A percentile compares a stretch with the other conserved stretches of the same genome.
Evolutionary conservation across 345 rosid genomes (phyloP).

Genomic region (Clausena lansium): DNA sequence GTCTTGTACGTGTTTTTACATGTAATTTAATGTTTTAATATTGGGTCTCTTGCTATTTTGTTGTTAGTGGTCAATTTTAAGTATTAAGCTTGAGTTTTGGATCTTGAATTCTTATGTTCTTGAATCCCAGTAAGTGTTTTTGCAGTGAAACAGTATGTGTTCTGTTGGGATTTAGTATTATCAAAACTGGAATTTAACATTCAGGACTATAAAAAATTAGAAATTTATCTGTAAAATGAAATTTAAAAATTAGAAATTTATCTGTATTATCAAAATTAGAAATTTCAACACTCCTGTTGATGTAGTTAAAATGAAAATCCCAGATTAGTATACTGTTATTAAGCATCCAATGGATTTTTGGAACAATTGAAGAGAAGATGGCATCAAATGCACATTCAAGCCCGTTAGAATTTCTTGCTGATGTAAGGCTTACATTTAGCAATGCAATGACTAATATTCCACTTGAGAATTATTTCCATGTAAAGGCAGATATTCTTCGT

Average conservation of each 20-base stretch:
- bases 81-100: slow-evolving; percentile 9
- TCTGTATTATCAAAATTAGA: no score
- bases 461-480: slow-evolving; percentile 74
- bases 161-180: no score
- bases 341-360: slow-evolving; percentile 94
- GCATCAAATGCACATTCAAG: slow-evolving; percentile 64
- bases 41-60: not conserved
- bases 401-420: slow-evolving; percentile 73
- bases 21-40: not conserved
- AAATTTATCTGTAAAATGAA: not conserved
- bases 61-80: not conserved
- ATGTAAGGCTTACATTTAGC: slow-evolving; percentile 78
- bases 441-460: slow-evolving; percentile 94
- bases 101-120: not conserved
- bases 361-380: slow-evolving; percentile 66
- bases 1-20: not conserved
- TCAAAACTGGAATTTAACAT: not conserved
- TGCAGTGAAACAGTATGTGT: not conserved
- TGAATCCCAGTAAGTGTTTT: not conserved
- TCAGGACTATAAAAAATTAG: no score
- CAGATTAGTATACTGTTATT: slow-evolving; percentile 73
- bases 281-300: slow-evolving; percentile 93
- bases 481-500: slow-evolving; percentile 76
- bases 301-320: slow-evolving; percentile 68
- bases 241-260: no score